Percentiles rank a stretch among this genome's conserved stretches.
These are phyloP conservation scores for Phialophora expanda DNA, from an alignment of 2,329 filamentous ascomycete genomes.

Conservation along the genomic window DNA sequence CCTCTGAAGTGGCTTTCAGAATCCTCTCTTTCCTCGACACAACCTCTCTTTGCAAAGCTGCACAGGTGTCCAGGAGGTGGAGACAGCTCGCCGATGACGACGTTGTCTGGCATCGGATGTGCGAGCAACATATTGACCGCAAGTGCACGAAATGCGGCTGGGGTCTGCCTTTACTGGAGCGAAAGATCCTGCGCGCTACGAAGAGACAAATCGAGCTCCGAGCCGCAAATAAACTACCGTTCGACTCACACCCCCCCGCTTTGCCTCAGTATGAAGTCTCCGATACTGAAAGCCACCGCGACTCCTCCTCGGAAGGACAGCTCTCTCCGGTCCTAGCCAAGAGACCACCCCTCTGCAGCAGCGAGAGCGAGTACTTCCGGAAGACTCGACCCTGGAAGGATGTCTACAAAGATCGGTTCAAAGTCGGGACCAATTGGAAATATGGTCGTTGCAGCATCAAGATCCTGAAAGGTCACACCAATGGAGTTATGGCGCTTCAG, in stretches of 20 bases:
- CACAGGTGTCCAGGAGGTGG: constrained; percentile 91
- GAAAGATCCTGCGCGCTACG: constrained; percentile 83
- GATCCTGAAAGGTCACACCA: constrained; percentile 83
- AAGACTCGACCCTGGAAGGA: constrained; percentile 82
- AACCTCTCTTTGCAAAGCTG: constrained; percentile 90
- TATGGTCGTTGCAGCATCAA: constrained; percentile 86
- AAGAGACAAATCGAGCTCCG: constrained; percentile 81
- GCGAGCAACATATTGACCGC: constrained; percentile 91
- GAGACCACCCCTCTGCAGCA: constrained; percentile 17
- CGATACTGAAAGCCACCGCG: constrained; percentile 25
- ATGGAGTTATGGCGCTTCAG: constrained; percentile 79
- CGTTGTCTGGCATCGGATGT: constrained; percentile 98
- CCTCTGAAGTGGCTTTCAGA: constrained; percentile 88
- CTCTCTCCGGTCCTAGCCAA: constrained; percentile 25
- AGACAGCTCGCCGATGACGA: constrained; percentile 91
- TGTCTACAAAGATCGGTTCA: constrained; percentile 93
- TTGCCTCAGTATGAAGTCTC: constrained; percentile 40
- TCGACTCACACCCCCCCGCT: constrained; percentile 58
- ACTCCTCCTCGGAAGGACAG: constrained; percentile 22
- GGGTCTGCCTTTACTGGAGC: constrained; percentile 87
- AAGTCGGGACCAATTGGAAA: constrained; percentile 97
- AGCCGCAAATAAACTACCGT: constrained; percentile 63
- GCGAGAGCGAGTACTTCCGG: constrained; percentile 25
- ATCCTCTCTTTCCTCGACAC: constrained; percentile 93
- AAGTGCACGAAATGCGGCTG: constrained; percentile 96